Conservation (phyloP, 2,329 filamentous ascomycete species). For the Talaromyces sp. region DNA sequence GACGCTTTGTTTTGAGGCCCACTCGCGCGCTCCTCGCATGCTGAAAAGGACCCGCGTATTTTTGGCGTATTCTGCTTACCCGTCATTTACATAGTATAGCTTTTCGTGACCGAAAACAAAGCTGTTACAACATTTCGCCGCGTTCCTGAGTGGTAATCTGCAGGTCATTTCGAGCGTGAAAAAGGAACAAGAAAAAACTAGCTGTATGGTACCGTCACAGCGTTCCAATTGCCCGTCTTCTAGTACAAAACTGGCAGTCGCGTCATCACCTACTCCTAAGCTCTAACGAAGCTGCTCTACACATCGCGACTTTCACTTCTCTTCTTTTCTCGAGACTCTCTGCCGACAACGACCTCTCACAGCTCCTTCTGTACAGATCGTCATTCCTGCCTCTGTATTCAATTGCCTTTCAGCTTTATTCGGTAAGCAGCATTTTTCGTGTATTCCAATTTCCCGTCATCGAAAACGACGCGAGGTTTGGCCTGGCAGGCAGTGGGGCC, state of each 20-base stretch:
- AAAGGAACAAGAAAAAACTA: not conserved
- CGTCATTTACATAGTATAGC: not conserved
- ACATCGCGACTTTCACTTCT: not conserved
- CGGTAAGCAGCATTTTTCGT: conserved; percentile 16
- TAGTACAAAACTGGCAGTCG: conserved; percentile 4
- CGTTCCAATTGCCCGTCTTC: not conserved
- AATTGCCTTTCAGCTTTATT: conserved; percentile 11
- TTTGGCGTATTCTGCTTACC: conserved; percentile 3
- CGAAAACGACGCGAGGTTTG: conserved; percentile 14
- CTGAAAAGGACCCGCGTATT: not conserved
- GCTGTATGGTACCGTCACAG: not conserved
- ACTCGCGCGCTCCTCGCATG: conserved; percentile 19
- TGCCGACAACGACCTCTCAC: not conserved
- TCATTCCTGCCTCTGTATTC: conserved; percentile 13
- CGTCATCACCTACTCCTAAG: not conserved
- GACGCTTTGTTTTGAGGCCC: conserved; percentile 28
- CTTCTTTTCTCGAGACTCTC: not conserved
- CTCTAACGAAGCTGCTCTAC: no score
- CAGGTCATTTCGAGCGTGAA: not conserved
- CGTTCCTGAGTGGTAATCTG: not conserved
- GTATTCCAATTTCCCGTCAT: not conserved
- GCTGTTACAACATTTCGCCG: not conserved
- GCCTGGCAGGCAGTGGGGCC: conserved; percentile 35
- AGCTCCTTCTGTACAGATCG: conserved; percentile 5
- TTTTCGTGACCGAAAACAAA: not conserved